Percentiles rank a stretch among this genome's conserved stretches.
phyloP scores from a whole-genome alignment of 2,329 filamentous ascomycete genomes.

The Venturia carpophila region DNA sequence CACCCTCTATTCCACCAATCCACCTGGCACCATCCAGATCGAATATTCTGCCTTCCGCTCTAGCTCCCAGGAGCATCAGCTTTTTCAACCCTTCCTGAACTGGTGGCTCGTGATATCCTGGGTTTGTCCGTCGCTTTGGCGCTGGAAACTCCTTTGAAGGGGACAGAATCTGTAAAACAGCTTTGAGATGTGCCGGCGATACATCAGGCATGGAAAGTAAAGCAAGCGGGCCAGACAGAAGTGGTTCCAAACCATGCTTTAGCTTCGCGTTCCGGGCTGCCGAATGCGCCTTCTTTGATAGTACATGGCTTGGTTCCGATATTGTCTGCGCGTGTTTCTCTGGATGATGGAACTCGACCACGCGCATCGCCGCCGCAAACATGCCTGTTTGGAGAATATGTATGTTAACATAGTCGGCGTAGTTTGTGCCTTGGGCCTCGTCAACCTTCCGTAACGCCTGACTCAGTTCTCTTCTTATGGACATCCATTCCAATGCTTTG shows the following conservation, averaged over 20 bases:
- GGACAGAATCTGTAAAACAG: constrained; percentile 68
- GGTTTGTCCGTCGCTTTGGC: constrained; percentile 66
- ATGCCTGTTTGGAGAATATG: constrained; percentile 86
- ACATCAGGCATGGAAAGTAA: constrained; percentile 73
- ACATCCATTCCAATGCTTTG: constrained; percentile 65
- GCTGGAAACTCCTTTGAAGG: constrained; percentile 69
- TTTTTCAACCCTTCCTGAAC: constrained; percentile 82
- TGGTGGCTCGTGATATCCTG: constrained; percentile 69
- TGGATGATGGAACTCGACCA: constrained; percentile 67
- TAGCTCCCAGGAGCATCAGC: constrained; percentile 74
- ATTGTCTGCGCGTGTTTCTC: constrained; percentile 33
- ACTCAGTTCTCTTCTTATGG: constrained; percentile 61
- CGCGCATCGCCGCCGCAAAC: constrained; percentile 72
- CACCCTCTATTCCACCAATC: constrained; percentile 71
- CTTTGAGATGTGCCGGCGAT: constrained; percentile 74
- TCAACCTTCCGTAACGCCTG: constrained; percentile 57
- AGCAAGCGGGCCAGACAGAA: constrained; percentile 76
- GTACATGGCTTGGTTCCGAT: constrained; percentile 50
- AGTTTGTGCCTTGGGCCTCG: constrained; percentile 53
- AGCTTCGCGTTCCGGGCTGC: constrained; percentile 26
- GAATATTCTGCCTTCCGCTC: constrained; percentile 78
- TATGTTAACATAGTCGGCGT: constrained; percentile 60
- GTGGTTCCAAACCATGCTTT: constrained; percentile 51
- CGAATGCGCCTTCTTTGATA: constrained; percentile 49
- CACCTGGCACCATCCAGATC: constrained; percentile 64